These are phyloP conservation scores for Hypomontagnella submonticulosa DNA, from an alignment of 495 filamentous ascomycete species.

Conservation along the genomic window DNA sequence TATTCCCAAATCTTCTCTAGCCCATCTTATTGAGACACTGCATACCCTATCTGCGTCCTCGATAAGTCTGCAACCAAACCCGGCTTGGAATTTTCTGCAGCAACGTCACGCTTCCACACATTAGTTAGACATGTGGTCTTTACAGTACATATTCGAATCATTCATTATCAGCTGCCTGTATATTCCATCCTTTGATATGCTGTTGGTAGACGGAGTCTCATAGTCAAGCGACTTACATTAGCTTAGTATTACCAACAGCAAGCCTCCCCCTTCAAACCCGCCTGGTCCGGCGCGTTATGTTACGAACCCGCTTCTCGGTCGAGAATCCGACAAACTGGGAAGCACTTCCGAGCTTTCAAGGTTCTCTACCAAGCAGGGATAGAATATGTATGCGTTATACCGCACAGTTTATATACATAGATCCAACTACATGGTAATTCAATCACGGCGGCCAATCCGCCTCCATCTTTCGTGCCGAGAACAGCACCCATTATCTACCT, in stretches of 20 bases:
- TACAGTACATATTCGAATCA: constrained; percentile 26
- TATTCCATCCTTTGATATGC: constrained; percentile 11
- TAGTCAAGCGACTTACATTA: constrained; percentile 18
- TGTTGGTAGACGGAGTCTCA: constrained; percentile 20
- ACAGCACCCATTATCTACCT: neutral
- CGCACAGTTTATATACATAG: neutral
- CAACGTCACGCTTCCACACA: constrained; percentile 17
- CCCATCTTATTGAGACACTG: constrained; percentile 6
- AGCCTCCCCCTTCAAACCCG: constrained; percentile 27
- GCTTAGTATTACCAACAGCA: constrained; percentile 10
- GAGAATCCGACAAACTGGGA: constrained; percentile 22
- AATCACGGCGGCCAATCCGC: neutral
- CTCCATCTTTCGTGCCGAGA: constrained; percentile 1
- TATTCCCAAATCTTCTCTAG: neutral
- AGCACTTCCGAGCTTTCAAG: constrained; percentile 15
- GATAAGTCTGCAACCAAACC: constrained; percentile 31
- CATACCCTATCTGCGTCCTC: constrained; percentile 21
- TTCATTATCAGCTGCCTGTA: constrained; percentile 2
- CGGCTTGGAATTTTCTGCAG: constrained; percentile 31
- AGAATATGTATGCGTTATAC: constrained; percentile 9
- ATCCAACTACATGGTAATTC: constrained; percentile 1
- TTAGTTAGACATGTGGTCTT: constrained; percentile 30
- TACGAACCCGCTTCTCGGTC: constrained; percentile 26
- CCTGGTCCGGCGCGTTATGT: constrained; percentile 21
- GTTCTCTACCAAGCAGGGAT: constrained; percentile 5